These are phyloP conservation scores for Naganishia vaughanmartiniae DNA, from an alignment of 768 basidiomycete species.

Conservation along the genomic window DNA sequence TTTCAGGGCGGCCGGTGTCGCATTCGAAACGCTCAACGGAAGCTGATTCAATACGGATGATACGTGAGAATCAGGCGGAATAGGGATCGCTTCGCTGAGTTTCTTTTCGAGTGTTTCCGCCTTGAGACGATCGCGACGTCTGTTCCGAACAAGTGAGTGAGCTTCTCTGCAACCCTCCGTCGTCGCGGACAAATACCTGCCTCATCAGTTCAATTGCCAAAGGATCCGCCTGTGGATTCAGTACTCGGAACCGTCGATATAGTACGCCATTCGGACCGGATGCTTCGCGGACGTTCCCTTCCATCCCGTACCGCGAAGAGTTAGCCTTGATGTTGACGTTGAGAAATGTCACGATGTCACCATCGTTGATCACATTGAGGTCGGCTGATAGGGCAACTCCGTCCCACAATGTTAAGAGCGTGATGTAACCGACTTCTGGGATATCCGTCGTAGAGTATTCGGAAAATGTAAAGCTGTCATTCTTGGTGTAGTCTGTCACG, in stretches of 20 bases:
- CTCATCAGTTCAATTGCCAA: neutral
- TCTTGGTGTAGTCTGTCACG: constrained; percentile 19
- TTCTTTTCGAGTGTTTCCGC: neutral
- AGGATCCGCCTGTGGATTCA: constrained; percentile 2
- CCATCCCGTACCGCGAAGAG: neutral
- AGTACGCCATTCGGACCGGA: neutral
- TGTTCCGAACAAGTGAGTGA: neutral
- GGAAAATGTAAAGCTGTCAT: constrained; percentile 4
- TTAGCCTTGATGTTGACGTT: constrained; percentile 6
- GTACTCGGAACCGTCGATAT: constrained; percentile 4
- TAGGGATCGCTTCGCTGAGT: neutral
- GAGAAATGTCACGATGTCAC: constrained; percentile 12
- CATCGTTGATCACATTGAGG: constrained; percentile 16
- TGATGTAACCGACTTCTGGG: constrained; percentile 15
- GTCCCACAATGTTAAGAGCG: constrained; percentile 17
- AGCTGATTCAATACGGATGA: neutral
- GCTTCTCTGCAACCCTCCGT: neutral
- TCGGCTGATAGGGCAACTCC: constrained; percentile 10
- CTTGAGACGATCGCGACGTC: constrained; percentile 6
- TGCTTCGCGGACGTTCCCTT: constrained; percentile 18
- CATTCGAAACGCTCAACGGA: neutral
- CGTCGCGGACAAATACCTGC: neutral
- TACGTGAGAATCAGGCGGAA: neutral
- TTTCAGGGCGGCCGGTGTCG: neutral
- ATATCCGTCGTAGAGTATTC: neutral